Conservation (phyloP, 2,329 filamentous ascomycete genomes). For the Ceratocystis destructans region DNA sequence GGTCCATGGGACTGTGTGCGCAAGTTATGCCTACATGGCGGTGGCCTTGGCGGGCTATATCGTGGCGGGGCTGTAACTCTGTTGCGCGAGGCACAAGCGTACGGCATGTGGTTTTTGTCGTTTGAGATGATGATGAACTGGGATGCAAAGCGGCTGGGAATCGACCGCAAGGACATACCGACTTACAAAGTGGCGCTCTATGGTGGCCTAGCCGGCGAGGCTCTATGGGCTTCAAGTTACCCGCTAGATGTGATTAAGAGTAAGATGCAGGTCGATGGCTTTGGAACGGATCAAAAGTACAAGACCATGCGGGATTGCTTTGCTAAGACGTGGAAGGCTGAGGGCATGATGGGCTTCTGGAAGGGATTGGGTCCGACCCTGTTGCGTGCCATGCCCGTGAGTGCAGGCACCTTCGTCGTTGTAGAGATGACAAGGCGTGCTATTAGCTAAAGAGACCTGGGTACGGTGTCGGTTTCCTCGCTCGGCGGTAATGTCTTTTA, state of each 20-base stretch:
- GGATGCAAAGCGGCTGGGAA: conserved; percentile 63
- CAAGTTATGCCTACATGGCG: conserved; percentile 58
- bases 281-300: conserved; percentile 58
- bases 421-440: conserved; percentile 53
- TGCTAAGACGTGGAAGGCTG: conserved; percentile 60
- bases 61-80: conserved; percentile 78
- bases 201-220: conserved; percentile 86
- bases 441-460: conserved; percentile 31
- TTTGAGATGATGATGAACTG: conserved; percentile 96
- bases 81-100: conserved; percentile 80
- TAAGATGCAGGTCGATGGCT: conserved; percentile 98
- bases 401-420: conserved; percentile 92
- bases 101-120: conserved; percentile 86
- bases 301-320: conserved; percentile 82
- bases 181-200: conserved; percentile 81
- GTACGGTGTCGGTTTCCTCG: neutral
- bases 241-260: conserved; percentile 97
- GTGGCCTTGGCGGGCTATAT: conserved; percentile 62
- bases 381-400: conserved; percentile 91
- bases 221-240: conserved; percentile 84
- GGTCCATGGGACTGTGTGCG: conserved; percentile 84
- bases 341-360: conserved; percentile 81
- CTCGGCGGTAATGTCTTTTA: neutral
- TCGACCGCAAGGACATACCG: conserved; percentile 64
- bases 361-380: conserved; percentile 84